Conservation (phyloP, 2,329 filamentous ascomycete genomes). For the Stagonosporopsis chrysanthemi region DNA sequence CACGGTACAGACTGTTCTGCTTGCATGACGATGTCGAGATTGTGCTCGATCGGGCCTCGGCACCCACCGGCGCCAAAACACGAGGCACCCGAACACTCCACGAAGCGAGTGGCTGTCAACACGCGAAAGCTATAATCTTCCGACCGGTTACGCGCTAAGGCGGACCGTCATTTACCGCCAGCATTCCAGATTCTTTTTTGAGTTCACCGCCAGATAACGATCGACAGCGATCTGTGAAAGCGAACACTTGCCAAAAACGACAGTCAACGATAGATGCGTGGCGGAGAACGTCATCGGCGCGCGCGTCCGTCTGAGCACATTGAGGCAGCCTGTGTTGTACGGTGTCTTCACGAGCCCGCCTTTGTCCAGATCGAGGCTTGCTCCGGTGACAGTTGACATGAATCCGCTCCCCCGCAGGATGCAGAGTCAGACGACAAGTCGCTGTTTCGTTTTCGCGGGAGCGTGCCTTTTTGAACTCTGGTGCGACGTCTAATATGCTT, state of each 20-base stretch:
- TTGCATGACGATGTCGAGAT: slow-evolving; percentile 19
- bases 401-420: slow-evolving; percentile 18
- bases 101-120: slow-evolving; percentile 12
- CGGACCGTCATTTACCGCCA: slow-evolving; percentile 6
- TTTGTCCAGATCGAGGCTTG: slow-evolving; percentile 13
- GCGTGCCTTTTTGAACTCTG: slow-evolving; percentile 30
- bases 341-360: slow-evolving; percentile 1
- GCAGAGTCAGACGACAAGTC: slow-evolving; percentile 17
- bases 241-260: slow-evolving; percentile 15
- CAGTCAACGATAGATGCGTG: slow-evolving; percentile 14
- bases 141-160: slow-evolving; percentile 6
- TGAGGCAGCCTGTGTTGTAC: slow-evolving; percentile 11
- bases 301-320: background rate
- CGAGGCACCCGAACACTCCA: slow-evolving; percentile 15
- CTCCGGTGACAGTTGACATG: slow-evolving; percentile 11
- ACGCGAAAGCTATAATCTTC: slow-evolving; percentile 9
- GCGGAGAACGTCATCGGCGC: slow-evolving; percentile 11
- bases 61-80: slow-evolving; percentile 21
- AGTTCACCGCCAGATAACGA: slow-evolving; percentile 14
- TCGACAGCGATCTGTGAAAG: slow-evolving; percentile 13
- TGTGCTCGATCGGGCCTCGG: slow-evolving; percentile 12
- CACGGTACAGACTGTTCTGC: slow-evolving; percentile 15
- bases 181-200: slow-evolving; percentile 15
- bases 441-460: slow-evolving; percentile 31
- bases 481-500: slow-evolving; percentile 28